These are phyloP conservation scores for Ganoderma sp. DNA, from an alignment of 1,284 basidiomycete genomes.

Conservation along the genomic window DNA sequence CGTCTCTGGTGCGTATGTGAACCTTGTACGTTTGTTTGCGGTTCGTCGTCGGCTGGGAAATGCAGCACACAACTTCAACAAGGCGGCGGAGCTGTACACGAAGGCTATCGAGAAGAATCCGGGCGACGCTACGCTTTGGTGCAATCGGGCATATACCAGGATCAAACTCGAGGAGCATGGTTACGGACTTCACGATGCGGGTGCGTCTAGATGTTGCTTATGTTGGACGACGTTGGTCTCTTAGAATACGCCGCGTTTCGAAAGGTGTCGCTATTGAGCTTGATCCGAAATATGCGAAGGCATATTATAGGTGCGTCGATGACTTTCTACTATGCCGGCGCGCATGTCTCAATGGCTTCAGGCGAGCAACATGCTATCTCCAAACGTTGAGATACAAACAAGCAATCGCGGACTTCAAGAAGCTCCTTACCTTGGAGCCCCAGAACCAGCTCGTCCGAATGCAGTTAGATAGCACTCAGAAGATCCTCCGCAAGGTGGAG, in stretches of 20 bases:
- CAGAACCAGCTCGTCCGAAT: slow-evolving; percentile 80
- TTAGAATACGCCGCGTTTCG: slow-evolving; percentile 9
- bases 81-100: slow-evolving; percentile 76
- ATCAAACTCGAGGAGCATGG: slow-evolving; percentile 86
- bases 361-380: slow-evolving; percentile 91
- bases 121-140: slow-evolving; percentile 76
- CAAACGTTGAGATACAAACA: slow-evolving; percentile 86
- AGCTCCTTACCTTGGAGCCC: slow-evolving; percentile 87
- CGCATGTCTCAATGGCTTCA: slow-evolving; percentile 35
- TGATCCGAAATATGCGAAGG: slow-evolving; percentile 92
- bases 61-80: slow-evolving; percentile 62
- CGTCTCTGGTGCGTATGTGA: neutral
- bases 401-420: slow-evolving; percentile 88
- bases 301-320: slow-evolving; percentile 74
- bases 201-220: slow-evolving; percentile 44
- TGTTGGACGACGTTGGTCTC: neutral
- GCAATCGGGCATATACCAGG: slow-evolving; percentile 79
- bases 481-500: slow-evolving; percentile 85
- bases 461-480: slow-evolving; percentile 89
- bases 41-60: neutral
- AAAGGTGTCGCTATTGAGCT: slow-evolving; percentile 86
- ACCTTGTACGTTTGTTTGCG: neutral
- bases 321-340: neutral
- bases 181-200: slow-evolving; percentile 78
- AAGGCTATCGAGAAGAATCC: slow-evolving; percentile 83